A percentile compares a stretch with the other conserved stretches of the same genome.
phyloP scores from a whole-genome alignment of 257 asterid genomes.

The Nicotiana obtusifolia region DNA sequence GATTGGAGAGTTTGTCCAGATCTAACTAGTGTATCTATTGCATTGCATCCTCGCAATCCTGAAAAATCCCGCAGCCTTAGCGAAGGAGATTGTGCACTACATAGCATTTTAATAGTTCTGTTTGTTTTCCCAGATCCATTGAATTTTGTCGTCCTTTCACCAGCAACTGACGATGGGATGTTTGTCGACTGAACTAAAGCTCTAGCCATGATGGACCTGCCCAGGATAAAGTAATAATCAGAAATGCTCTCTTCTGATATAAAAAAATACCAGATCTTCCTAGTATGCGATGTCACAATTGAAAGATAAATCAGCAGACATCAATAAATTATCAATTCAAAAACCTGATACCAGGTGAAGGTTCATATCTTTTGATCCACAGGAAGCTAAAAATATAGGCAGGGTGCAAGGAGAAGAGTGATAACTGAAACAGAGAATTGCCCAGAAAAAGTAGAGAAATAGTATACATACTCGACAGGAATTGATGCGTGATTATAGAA shows the following conservation, averaged over 20 bases:
- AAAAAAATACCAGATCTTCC: background rate
- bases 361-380: background rate
- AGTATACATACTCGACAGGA: background rate
- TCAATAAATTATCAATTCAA: background rate
- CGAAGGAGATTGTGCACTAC: slow-evolving; percentile 35
- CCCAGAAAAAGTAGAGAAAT: background rate
- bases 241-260: background rate
- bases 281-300: background rate
- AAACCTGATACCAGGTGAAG: background rate
- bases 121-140: slow-evolving; percentile 42
- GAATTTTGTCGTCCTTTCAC: slow-evolving; percentile 38
- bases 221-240: slow-evolving; percentile 4
- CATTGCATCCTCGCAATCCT: slow-evolving; percentile 70
- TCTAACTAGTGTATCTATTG: slow-evolving; percentile 50
- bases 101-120: slow-evolving; percentile 46
- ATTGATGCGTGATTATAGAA: background rate
- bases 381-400: background rate
- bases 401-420: background rate
- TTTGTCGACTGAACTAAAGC: slow-evolving; percentile 61
- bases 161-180: slow-evolving; percentile 52
- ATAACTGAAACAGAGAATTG: background rate
- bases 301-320: background rate
- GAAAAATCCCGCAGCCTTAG: slow-evolving; percentile 43
- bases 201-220: slow-evolving; percentile 71
- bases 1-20: slow-evolving; percentile 53